Evolutionary conservation across 1,284 basidiomycete species (phyloP).

Genomic region (Austropuccinia psidii): DNA sequence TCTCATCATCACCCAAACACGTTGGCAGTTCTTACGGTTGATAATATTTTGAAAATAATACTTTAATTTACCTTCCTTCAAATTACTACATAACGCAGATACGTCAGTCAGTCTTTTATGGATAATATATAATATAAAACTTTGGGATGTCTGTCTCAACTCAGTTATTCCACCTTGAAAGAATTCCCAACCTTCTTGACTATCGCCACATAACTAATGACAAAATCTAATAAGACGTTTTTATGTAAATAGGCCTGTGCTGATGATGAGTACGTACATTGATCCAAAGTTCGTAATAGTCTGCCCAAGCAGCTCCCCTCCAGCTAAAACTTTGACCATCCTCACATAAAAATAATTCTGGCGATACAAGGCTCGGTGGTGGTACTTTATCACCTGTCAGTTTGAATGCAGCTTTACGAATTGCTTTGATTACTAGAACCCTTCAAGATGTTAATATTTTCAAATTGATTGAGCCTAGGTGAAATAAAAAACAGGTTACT

Average conservation of each 20-base stretch:
- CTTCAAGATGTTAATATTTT: no score
- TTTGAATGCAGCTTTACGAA: conserved; percentile 28
- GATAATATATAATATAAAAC: neutral
- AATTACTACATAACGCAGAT: neutral
- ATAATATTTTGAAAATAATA: conserved; percentile 8
- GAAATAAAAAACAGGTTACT: neutral
- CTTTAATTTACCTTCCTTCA: conserved; percentile 31
- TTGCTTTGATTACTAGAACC: conserved; percentile 12
- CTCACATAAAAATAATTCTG: neutral
- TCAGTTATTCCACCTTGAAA: conserved; percentile 25
- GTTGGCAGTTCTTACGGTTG: neutral
- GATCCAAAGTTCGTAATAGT: conserved; percentile 24
- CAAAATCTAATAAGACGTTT: neutral
- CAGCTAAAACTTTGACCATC: conserved; percentile 28
- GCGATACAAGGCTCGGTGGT: neutral
- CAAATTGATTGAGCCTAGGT: no score
- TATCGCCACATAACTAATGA: neutral
- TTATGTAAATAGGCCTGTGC: neutral
- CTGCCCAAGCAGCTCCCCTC: conserved; percentile 32
- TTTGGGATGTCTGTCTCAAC: neutral
- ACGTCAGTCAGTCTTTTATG: neutral
- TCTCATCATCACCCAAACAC: conserved; percentile 20
- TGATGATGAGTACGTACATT: neutral
- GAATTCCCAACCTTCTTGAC: conserved; percentile 23
- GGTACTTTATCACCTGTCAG: conserved; percentile 17